Evolutionary conservation across 352 stramenopile genomes (phyloP), one percentile per base, ranked within the genome.

Genomic region (Nothophytophthora sp.): DNA sequence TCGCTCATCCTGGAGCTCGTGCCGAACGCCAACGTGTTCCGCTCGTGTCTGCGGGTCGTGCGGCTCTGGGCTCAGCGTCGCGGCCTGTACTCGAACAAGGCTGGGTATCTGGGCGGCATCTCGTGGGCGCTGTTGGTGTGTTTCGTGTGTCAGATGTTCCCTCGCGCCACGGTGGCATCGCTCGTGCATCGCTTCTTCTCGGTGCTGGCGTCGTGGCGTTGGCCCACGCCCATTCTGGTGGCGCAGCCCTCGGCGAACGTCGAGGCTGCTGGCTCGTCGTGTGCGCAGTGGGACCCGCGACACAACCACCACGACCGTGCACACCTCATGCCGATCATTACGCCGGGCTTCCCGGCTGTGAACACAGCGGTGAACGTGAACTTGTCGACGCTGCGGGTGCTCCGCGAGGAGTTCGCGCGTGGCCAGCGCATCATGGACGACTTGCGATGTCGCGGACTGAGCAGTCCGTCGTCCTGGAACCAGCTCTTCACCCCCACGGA

Each of bases 271-370:
- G 69, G 69, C 9, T 43, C 54, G 22, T 55, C 38, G 9, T 67
- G 60, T 25, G n/a, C 75, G 11, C 77, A 94, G 55, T 96, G 86
- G 86, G 76, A 73, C 50, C 86, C 86, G 8, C 63, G 74, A 13
- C 69, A 76, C 34, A 90, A 93, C 55, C 71, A 82, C 40, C 79
- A 88, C 55, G 83, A 96, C 50, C 83, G 83, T 15, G 68, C 68
- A 4, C 86, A 96, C 46, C 57, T 91, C 29, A 94, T 96, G 86
- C 86, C 83, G 29, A 94, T 96, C 52, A 86, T 96, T 52, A 94
- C 86, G 24, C 86, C 86, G 0, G 86, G 83, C 16, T 96, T 87
- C 48, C 83, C 86, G 6, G 71, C 80, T 4, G 76, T 92, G 33
- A 96, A 96, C 68, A 90, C 86, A 35, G 75, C 83, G 1, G 80